Conservation (phyloP, 2,329 filamentous ascomycete species). For the Penicillium sp. region DNA sequence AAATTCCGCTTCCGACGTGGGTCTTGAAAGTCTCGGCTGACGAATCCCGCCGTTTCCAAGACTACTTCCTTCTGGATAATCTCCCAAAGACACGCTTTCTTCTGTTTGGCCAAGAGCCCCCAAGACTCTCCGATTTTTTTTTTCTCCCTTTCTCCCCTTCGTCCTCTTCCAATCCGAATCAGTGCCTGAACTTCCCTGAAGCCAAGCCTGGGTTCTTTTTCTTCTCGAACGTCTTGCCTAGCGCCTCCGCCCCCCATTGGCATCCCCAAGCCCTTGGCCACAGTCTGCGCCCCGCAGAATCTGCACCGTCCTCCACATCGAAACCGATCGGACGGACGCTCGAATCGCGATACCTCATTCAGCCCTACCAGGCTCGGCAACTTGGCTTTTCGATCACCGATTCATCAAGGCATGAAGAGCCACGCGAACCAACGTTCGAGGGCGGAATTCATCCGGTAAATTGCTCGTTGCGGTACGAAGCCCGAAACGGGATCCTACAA, state of each 20-base stretch:
- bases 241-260: background rate
- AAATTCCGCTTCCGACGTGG: constrained; percentile 18
- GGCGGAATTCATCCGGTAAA: constrained; percentile 21
- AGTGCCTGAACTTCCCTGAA: background rate
- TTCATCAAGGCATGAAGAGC: constrained; percentile 25
- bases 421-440: constrained; percentile 14
- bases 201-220: constrained; percentile 3
- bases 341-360: constrained; percentile 1
- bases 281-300: constrained; percentile 3
- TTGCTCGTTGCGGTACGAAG: constrained; percentile 10
- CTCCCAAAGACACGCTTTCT: constrained; percentile 9
- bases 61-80: constrained; percentile 14
- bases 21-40: constrained; percentile 20
- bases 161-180: background rate
- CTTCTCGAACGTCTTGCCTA: background rate
- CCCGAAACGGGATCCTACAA: background rate
- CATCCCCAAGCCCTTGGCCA: constrained; percentile 5
- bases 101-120: constrained; percentile 16
- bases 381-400: constrained; percentile 1
- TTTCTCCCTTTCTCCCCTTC: constrained; percentile 4
- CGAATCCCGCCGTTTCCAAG: constrained; percentile 21
- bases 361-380: constrained; percentile 16
- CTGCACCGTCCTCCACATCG: background rate
- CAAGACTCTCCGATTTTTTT: constrained; percentile 11
- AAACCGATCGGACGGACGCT: background rate